Evolutionary conservation across 352 stramenopile genomes (phyloP), one percentile per base, ranked within the genome.

Genomic region (Hyphochytrium catenoides): DNA sequence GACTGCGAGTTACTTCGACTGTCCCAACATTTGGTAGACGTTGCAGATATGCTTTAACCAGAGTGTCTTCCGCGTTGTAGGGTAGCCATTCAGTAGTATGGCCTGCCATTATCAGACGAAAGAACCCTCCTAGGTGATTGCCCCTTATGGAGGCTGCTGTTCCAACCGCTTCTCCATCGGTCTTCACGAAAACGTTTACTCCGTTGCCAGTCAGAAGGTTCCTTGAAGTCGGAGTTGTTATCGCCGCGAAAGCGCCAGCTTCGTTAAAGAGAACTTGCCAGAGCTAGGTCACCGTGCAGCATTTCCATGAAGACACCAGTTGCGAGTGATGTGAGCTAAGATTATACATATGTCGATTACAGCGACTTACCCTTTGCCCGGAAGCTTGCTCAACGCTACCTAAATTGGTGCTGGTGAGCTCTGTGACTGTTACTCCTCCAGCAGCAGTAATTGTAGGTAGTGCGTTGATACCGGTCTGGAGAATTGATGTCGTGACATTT

Each of bases 41-140:
- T 50, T 95, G 75, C 0, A 97, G 48, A 25, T 58, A 57, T 24
- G 54, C 62, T 47, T 94, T 90, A 30, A 96, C 51, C 0, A 70
- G 83, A 30, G 74, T 79, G 29, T 93, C 74, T 1, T 78, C 84
- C 5, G 75, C 69, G 41, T 97, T 91, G 46, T 83, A 84, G 23
- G 73, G 51, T 36, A 97, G 94, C 1, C 12, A 33, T 2, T 70
- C 59, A 6, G 83, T 93, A 0, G 54, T 59, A 43, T 95, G 68
- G 0, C 77, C 78, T 3, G 79, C 66, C 0, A 94, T 54, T 14
- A 52, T 68, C 28, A 97, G 48, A 7, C 37, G 66, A 41, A 96
- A 97, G 19, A 36, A 52, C 0, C 87, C 85, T 0, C 48, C 57
- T 0, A 95, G 50, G 33, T 76, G 62, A 47, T 93, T 94, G 1